Conservation (phyloP, 2,329 filamentous ascomycete species). For the Paracoccidioides lutzii region DNA sequence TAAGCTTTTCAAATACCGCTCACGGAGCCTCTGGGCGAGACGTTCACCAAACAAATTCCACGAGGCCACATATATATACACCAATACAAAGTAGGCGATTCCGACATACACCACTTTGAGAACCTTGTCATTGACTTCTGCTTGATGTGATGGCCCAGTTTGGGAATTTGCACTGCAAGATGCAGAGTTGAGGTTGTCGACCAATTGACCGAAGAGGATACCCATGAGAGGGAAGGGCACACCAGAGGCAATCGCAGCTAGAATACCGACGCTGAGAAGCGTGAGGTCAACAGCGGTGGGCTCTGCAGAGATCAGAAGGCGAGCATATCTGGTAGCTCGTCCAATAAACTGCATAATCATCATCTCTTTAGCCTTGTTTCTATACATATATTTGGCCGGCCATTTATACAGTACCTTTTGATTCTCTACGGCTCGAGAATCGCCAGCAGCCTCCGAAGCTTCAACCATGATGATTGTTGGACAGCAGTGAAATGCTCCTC, state of each 20-base stretch:
- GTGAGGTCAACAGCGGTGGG: conserved; percentile 10
- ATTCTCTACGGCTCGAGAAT: neutral
- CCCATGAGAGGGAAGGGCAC: conserved; percentile 22
- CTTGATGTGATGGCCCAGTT: conserved; percentile 21
- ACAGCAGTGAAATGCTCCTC: neutral
- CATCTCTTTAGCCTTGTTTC: neutral
- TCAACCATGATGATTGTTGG: neutral
- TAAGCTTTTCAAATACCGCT: conserved; percentile 43
- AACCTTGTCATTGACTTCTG: conserved; percentile 42
- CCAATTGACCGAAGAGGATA: conserved; percentile 21
- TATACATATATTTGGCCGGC: neutral
- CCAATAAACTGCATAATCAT: neutral
- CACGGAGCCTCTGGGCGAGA: conserved; percentile 44
- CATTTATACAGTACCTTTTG: neutral
- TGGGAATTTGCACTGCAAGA: conserved; percentile 9
- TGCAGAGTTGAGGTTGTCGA: conserved; percentile 19
- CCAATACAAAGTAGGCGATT: conserved; percentile 43
- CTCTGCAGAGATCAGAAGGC: conserved; percentile 10
- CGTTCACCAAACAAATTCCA: conserved; percentile 48
- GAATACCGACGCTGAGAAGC: conserved; percentile 12
- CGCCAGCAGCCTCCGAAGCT: neutral
- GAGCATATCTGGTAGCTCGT: conserved; percentile 7
- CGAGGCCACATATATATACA: conserved; percentile 47
- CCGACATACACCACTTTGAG: conserved; percentile 44
- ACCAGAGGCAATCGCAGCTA: conserved; percentile 19